Evolutionary conservation across 2,329 filamentous ascomycete species (phyloP).

Genomic region (Aureobasidium musti): DNA sequence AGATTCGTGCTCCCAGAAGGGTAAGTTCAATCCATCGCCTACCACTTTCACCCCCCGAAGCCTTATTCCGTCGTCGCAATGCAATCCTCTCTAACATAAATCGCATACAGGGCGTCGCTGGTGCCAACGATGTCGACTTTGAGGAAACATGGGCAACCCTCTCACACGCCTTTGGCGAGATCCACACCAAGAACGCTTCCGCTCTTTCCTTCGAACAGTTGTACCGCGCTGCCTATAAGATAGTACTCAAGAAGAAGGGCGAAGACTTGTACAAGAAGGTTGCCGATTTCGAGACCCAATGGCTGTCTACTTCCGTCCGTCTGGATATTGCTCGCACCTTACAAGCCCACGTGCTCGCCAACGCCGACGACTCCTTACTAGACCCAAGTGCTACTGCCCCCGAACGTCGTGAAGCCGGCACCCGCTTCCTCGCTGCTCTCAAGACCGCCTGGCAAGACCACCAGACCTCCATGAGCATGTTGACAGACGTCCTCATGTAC

Average conservation of each 20-base stretch:
- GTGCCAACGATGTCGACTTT: constrained; percentile 70
- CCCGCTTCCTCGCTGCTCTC: constrained; percentile 76
- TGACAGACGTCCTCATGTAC: constrained; percentile 93
- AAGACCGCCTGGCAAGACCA: constrained; percentile 85
- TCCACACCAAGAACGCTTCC: constrained; percentile 89
- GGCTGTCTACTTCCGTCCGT: constrained; percentile 75
- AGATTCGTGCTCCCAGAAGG: constrained; percentile 67
- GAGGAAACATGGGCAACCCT: constrained; percentile 82
- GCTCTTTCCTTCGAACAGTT: constrained; percentile 91
- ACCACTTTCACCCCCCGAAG: neutral
- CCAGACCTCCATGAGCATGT: constrained; percentile 91
- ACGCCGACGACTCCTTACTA: constrained; percentile 34
- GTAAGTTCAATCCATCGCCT: constrained; percentile 51
- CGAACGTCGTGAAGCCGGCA: constrained; percentile 77
- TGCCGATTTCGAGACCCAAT: constrained; percentile 75
- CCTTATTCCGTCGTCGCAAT: neutral
- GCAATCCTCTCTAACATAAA: neutral
- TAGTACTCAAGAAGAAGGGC: constrained; percentile 86
- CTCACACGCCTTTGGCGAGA: constrained; percentile 75
- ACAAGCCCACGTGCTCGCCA: constrained; percentile 54
- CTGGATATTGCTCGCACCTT: constrained; percentile 70
- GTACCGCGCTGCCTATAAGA: constrained; percentile 91
- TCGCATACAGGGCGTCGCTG: constrained; percentile 55
- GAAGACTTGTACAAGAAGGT: constrained; percentile 78
- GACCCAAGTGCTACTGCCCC: constrained; percentile 63